Evolutionary conservation across 352 stramenopile genomes (phyloP), one percentile per base, ranked within the genome.

Genomic region (Phytopythium montanum): DNA sequence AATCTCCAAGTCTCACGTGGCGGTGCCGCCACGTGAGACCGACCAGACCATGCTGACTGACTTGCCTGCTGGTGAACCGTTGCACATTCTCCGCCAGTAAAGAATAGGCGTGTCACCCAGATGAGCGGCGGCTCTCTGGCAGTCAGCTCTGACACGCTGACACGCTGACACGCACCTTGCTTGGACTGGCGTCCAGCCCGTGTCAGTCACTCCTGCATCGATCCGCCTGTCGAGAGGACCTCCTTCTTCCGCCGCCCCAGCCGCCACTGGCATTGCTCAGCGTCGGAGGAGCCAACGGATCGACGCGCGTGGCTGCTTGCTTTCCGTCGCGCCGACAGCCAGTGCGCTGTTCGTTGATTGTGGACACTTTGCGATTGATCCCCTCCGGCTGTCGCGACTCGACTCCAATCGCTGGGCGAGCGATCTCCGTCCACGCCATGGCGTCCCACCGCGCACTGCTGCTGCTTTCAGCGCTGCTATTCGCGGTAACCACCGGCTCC

Each of bases 401-500:
- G 33, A 38, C 3, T 5, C 9, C 36, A 42, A 42, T 12, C 36
- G 23, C 23, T 52, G 14, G 33, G 14, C 33, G 33, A 38, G 33
- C 9, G 33, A 38, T 38, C 33, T 38, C 33, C 33, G 14, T 38
- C 33, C 33, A 38, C 33, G 29, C 7, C 23, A 52, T 54, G 12
- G 26, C 6, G 6, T 2, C n/a, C 28, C 4, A 33, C 12, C 45
- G 45, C 19, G 48, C 16, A 18, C 23, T 54, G 26, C 12, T 54
- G 48, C 26, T 61, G 23, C 7, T 71, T 1, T 5, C 70, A 21
- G 29, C 49, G n/a, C 33, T 69, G 59, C 44, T 69, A 49, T 13
- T 74, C 19, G 48, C 38, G 46, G n/a, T 69, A 26, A 29, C 68
- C 21, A 44, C n/a, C n/a, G n/a, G n/a, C n/a, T 52, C 54, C 14